Percentiles rank a stretch among this genome's conserved stretches.
These are phyloP conservation scores for Dactylellina leptospora DNA, from an alignment of 2,329 filamentous ascomycete genomes.

Conservation along the genomic window DNA sequence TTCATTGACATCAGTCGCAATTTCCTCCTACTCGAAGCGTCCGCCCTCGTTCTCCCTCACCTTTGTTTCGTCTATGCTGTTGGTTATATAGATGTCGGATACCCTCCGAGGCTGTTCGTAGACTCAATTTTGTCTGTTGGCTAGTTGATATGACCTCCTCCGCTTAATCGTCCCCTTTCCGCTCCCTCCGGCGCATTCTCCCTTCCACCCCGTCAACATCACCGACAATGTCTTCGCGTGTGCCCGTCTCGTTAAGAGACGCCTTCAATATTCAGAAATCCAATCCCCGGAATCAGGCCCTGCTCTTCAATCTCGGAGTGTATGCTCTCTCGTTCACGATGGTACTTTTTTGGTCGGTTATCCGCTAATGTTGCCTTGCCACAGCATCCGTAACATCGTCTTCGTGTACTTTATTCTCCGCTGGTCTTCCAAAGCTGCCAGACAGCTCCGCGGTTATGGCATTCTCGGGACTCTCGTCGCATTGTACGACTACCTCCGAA, in stretches of 20 bases:
- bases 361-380: not conserved
- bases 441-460: constrained; percentile 88
- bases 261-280: constrained; percentile 47
- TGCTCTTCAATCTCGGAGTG: constrained; percentile 50
- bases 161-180: constrained; percentile 5
- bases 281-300: constrained; percentile 46
- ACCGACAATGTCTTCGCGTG: constrained; percentile 41
- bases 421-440: constrained; percentile 79
- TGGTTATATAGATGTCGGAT: not conserved
- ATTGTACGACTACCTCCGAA: constrained; percentile 75
- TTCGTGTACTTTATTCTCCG: constrained; percentile 88
- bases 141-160: constrained; percentile 24
- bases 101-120: constrained; percentile 4
- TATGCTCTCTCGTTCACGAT: not conserved
- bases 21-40: constrained; percentile 46
- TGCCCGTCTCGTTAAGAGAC: constrained; percentile 48
- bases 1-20: constrained; percentile 30
- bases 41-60: constrained; percentile 1
- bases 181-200: constrained; percentile 17
- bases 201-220: not conserved
- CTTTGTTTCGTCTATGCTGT: not conserved
- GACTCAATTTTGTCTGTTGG: not conserved
- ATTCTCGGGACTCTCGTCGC: constrained; percentile 79
- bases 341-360: not conserved
- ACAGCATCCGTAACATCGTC: constrained; percentile 81